Conservation (phyloP, 257 asterid genomes). For the Solanum verrucosum region DNA sequence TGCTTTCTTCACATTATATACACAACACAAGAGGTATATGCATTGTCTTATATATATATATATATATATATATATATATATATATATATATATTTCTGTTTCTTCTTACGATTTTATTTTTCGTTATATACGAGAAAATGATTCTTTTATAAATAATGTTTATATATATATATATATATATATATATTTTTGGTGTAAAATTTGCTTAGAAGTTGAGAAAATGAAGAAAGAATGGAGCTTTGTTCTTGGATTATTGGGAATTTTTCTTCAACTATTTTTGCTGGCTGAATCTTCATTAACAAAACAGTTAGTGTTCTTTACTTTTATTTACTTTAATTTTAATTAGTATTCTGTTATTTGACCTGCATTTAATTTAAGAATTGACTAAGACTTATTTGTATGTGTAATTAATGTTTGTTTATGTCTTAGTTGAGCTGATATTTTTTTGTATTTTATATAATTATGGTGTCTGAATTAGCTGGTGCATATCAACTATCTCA, state of each 20-base stretch:
- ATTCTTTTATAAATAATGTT: background rate
- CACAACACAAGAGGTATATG: background rate
- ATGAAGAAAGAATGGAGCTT: conserved; percentile 17
- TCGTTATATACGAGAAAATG: background rate
- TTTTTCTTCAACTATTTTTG: conserved; percentile 25
- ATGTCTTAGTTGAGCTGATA: background rate
- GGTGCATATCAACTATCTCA: fast-evolving
- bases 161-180: background rate
- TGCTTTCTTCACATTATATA: background rate
- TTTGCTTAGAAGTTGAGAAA: no score
- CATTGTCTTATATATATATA: background rate
- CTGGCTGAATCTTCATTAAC: conserved; percentile 23
- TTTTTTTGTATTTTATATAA: background rate
- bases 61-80: no score
- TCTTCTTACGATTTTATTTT: background rate
- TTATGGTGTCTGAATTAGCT: background rate
- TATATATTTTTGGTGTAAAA: no score
- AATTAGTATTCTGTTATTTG: background rate
- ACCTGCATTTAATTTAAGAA: background rate
- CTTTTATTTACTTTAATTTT: background rate
- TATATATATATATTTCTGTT: no score
- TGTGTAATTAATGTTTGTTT: background rate
- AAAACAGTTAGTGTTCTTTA: conserved; percentile 28
- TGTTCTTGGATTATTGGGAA: conserved; percentile 8
- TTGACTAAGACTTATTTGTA: background rate